Evolutionary conservation across 257 asterid genomes (phyloP), one percentile per base, ranked within the genome.

Genomic region (Verbascum thapsus): DNA sequence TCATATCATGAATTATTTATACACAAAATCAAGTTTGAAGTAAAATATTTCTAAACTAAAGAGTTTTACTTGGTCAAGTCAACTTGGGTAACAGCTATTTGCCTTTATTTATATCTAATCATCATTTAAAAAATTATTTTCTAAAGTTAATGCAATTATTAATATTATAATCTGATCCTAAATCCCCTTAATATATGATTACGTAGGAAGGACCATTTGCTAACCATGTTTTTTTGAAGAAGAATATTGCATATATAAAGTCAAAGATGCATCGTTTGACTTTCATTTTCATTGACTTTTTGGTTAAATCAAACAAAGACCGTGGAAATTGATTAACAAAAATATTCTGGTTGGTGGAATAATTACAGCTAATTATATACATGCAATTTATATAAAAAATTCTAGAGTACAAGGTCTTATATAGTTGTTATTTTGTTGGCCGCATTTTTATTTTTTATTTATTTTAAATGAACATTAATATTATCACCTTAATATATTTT

Each of bases 241-340:
- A 49, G 47, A 54, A 62, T 12, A 57, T 38, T 56, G 15, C 9
- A 18, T 32, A 1, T 26, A 26, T 26, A 20, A 19, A 41, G 7
- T 35, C 11, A 64, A 2, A 18, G 3, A 17, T 40, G 6, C 7
- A 51, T 42, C 58, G n/a, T 49, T 56, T 50, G 63, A 64, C 66
- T 55, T 71, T 61, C 34, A 38, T 23, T 38, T 22, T 70, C 40
- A 13, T 70, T 63, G 74, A 70, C 75, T 54, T 61, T 41, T 51
- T 30, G 18, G 3, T 30, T 23, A 20, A 10, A 11, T 57, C 37
- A 13, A 18, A 5, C 20, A 12, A 4, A 26, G 5, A 26, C 32
- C 32, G 32, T 26, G 32, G 32, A 26, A 26, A 26, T 1, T n/a
- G n/a, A n/a, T 49, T 17, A 10, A 43, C 17, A 45, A 40, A 12